Base-by-base conservation (phyloP, 805 yeast species). In the Vanderwaltozyma verrucispora region DNA sequence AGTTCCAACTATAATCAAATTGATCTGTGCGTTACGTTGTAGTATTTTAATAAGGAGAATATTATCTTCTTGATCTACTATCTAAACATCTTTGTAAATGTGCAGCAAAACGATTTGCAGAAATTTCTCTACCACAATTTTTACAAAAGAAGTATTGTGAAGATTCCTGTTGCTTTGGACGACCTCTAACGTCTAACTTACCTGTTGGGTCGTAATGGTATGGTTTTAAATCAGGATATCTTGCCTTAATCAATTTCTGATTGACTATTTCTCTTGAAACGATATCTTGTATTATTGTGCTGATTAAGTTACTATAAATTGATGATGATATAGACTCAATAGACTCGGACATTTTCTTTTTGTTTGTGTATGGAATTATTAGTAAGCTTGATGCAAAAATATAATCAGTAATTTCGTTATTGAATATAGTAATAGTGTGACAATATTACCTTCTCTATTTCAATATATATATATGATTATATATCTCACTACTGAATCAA, bases 71-170 rank as follows among this genome's bases (percentile, higher is more conserved):
- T 19, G 67, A 65, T 40, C 83, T 71, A 11, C 96, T 82, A 31
- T 85, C 84, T 18, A 87, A 60, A 55, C 98, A 89, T 49, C 95
- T 76, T 54, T 87, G 94, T 23, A 89, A 69, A 60, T 89, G 98
- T 30, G 84, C 87, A 2, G 97, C 96, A 67, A 85, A 88, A 41
- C 98, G 66, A 28, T 84, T 80, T 1, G 95, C 95, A 1, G 95
- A 89, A 7, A 89, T 80, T 50, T 80, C 85, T 39, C 98, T 68
- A 15, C 75, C 77, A 59, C 98, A 89, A 47, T 82, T 80, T 4
- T 71, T 69, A 61, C 98, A 89, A 39, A 67, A 72, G 49, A 86
- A 84, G 57, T 87, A 86, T 20, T 49, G 50, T 12, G 63, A 53
- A 4, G 59, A 54, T 30, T 58, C 63, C 35, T 50, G 59, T 28